Percentiles rank a stretch among this genome's conserved stretches.
These are phyloP conservation scores for Herpetomonas tarakana DNA, from an alignment of 208 protist species.

Conservation along the genomic window DNA sequence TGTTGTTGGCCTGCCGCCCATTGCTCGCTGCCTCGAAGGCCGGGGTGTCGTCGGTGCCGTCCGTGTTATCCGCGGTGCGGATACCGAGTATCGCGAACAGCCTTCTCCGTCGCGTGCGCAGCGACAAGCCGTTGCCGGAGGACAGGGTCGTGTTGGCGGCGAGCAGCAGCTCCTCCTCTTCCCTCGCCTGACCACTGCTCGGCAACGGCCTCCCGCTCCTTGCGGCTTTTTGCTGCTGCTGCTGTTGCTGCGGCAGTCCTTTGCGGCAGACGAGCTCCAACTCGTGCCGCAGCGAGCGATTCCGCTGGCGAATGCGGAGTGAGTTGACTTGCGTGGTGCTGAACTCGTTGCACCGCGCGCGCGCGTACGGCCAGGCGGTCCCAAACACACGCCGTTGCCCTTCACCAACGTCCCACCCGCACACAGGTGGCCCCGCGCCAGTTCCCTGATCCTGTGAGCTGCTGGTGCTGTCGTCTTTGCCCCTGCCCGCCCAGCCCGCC, in stretches of 20 bases:
- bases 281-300: conserved; percentile 57
- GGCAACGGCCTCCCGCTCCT: background rate
- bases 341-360: conserved; percentile 47
- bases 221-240: background rate
- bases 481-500: conserved; percentile 3
- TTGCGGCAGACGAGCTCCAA: conserved; percentile 48
- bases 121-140: background rate
- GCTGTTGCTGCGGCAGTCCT: background rate
- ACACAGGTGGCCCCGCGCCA: too few relatives aligned
- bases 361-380: conserved; percentile 50
- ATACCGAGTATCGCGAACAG: background rate
- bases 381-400: conserved; percentile 31
- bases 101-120: background rate
- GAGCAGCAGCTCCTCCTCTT: conserved; percentile 3
- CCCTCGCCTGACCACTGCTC: background rate
- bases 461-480: background rate
- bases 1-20: too few relatives aligned
- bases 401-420: conserved; percentile 16
- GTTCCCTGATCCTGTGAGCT: conserved; percentile 17
- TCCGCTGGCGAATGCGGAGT: conserved; percentile 62
- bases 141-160: background rate
- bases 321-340: conserved; percentile 59
- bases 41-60: background rate
- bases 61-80: background rate
- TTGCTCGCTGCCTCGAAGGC: too few relatives aligned